Evolutionary conservation across 176 grass and related monocot genomes (phyloP).

Genomic region (Panicum miliaceum): DNA sequence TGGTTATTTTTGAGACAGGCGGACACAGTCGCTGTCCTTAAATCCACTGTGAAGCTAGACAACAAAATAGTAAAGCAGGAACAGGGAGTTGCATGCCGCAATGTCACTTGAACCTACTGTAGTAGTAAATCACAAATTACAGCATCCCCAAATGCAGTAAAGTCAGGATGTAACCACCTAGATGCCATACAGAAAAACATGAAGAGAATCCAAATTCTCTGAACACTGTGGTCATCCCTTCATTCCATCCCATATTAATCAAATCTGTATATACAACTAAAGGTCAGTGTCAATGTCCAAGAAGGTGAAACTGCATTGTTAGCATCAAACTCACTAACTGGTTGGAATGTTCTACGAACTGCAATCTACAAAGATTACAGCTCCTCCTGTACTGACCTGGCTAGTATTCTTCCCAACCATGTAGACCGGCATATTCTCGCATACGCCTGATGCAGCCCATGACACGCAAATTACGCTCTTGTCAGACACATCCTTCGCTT

Average conservation of each 20-base stretch:
- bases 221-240: not conserved
- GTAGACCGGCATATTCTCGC: slow-evolving; percentile 32
- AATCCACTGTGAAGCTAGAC: slow-evolving; percentile 46
- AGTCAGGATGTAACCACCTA: not conserved
- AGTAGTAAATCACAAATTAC: slow-evolving; percentile 33
- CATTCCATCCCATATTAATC: not conserved
- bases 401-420: not conserved
- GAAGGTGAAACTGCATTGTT: not conserved
- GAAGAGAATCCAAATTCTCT: not conserved
- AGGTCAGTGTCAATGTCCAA: not conserved
- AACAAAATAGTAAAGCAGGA: slow-evolving; percentile 39
- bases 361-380: slow-evolving; percentile 15
- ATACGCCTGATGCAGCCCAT: slow-evolving; percentile 46
- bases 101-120: slow-evolving; percentile 15
- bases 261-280: not conserved
- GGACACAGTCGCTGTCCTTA: slow-evolving; percentile 47
- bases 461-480: slow-evolving; percentile 31
- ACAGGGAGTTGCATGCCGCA: slow-evolving; percentile 32
- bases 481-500: slow-evolving; percentile 43
- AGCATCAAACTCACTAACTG: slow-evolving; percentile 18
- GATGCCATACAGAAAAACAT: not conserved
- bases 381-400: slow-evolving; percentile 19
- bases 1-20: slow-evolving; percentile 52
- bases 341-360: not conserved
- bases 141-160: not conserved